Evolutionary conservation across 768 basidiomycete species (phyloP).

Genomic region (Hydnum rufescens): DNA sequence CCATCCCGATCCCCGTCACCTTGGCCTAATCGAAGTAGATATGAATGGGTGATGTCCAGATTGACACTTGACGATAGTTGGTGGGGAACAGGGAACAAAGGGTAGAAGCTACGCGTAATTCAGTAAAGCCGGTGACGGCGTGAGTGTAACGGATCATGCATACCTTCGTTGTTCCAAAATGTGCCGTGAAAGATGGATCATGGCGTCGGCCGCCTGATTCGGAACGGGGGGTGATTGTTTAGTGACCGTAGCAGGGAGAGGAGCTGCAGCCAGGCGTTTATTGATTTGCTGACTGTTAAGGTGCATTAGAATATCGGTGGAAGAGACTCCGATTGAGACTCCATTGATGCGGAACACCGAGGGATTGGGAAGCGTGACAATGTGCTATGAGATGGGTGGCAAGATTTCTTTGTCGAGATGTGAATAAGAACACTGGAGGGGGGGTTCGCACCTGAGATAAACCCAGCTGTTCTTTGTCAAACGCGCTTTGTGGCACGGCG

Average conservation of each 20-base stretch:
- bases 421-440: not conserved
- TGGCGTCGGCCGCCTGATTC: conserved; percentile 30
- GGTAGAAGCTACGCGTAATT: conserved; percentile 56
- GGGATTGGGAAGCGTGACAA: conserved; percentile 73
- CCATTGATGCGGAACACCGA: conserved; percentile 70
- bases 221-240: conserved; percentile 10
- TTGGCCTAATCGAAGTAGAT: conserved; percentile 23
- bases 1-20: conserved; percentile 19
- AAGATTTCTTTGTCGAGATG: too few relatives aligned
- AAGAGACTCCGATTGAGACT: conserved; percentile 57
- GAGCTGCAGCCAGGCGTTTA: conserved; percentile 34
- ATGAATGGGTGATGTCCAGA: conserved; percentile 68
- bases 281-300: conserved; percentile 67
- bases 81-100: conserved; percentile 70
- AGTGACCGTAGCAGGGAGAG: conserved; percentile 26
- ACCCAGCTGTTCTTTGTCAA: conserved; percentile 16
- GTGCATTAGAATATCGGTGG: conserved; percentile 78
- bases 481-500: conserved; percentile 59
- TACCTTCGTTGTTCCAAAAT: conserved; percentile 77
- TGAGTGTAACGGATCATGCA: conserved; percentile 9
- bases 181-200: conserved; percentile 62
- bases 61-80: conserved; percentile 66
- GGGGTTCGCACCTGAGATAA: conserved; percentile 19
- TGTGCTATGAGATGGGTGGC: conserved; percentile 39
- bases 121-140: conserved; percentile 2